phyloP scores from a whole-genome alignment of 1,284 basidiomycete species.

The Inonotus obliquus region DNA sequence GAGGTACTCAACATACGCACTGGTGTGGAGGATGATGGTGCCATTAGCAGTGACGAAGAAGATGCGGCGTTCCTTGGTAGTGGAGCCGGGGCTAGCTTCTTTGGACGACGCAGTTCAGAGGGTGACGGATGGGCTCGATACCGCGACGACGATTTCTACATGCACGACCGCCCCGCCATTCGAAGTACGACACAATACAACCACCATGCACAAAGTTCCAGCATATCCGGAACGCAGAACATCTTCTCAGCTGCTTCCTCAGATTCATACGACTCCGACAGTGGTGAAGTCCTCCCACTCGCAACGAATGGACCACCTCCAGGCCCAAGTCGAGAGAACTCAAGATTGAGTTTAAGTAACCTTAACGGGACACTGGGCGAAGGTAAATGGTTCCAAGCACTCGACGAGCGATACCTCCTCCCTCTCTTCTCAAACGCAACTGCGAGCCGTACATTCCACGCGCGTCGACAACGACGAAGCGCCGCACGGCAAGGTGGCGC shows the following conservation, averaged over 20 bases:
- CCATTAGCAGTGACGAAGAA: slow-evolving; percentile 78
- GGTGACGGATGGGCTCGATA: slow-evolving; percentile 38
- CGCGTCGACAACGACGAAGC: slow-evolving; percentile 59
- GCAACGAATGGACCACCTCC: slow-evolving; percentile 23
- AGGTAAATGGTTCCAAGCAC: slow-evolving; percentile 91
- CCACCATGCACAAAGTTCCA: slow-evolving; percentile 44
- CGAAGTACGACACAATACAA: slow-evolving; percentile 39
- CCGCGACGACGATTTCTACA: slow-evolving; percentile 42
- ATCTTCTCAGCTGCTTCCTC: slow-evolving; percentile 60
- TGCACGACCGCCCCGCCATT: slow-evolving; percentile 40
- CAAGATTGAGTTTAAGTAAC: slow-evolving; percentile 20
- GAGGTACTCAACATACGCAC: slow-evolving; percentile 96
- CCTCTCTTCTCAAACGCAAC: slow-evolving; percentile 95
- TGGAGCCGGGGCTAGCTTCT: slow-evolving; percentile 27
- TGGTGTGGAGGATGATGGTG: slow-evolving; percentile 91
- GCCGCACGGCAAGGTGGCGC: slow-evolving; percentile 17
- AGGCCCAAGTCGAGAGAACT: slow-evolving; percentile 19
- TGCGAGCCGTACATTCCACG: slow-evolving; percentile 83
- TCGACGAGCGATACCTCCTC: slow-evolving; percentile 92
- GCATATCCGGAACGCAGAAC: slow-evolving; percentile 30
- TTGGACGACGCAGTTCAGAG: slow-evolving; percentile 23
- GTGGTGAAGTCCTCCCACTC: slow-evolving; percentile 66
- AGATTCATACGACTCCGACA: slow-evolving; percentile 73
- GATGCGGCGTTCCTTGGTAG: slow-evolving; percentile 31
- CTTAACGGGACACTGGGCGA: slow-evolving; percentile 39